Conservation (phyloP, 345 rosid species). For the Aethionema arabicum region DNA sequence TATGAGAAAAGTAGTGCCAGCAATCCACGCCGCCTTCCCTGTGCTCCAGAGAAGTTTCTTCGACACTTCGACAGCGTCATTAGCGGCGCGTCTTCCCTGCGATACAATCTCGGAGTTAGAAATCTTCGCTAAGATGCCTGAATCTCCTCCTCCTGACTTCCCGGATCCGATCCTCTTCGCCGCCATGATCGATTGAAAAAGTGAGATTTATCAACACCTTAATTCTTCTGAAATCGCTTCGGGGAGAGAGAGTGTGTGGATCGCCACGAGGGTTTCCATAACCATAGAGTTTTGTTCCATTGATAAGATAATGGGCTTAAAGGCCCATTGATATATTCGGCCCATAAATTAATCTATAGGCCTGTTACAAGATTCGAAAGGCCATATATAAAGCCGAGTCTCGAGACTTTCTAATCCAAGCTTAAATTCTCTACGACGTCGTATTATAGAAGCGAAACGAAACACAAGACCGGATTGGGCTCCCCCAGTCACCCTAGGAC, state of each 20-base stretch:
- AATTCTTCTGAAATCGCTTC: conserved; percentile 3
- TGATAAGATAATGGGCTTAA: too few relatives aligned
- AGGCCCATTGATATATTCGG: too few relatives aligned
- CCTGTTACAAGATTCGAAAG: too few relatives aligned
- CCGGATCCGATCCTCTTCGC: conserved; percentile 55
- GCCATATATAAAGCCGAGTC: too few relatives aligned
- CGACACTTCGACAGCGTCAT: conserved; percentile 51
- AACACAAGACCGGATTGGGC: too few relatives aligned
- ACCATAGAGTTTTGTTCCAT: too few relatives aligned
- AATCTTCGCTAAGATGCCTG: conserved; percentile 45
- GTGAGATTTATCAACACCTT: not conserved
- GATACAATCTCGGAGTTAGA: conserved; percentile 43
- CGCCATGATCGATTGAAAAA: conserved; percentile 17
- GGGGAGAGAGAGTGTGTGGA: not conserved
- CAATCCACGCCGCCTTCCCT: conserved; percentile 87
- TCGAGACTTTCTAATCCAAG: too few relatives aligned
- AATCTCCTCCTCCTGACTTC: conserved; percentile 34
- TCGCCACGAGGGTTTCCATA: too few relatives aligned
- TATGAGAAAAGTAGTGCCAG: conserved; percentile 67
- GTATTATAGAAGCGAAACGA: too few relatives aligned
- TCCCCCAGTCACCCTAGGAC: too few relatives aligned
- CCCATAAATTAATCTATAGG: too few relatives aligned
- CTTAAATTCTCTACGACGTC: too few relatives aligned
- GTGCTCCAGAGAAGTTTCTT: conserved; percentile 66
- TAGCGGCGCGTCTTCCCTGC: conserved; percentile 45